A percentile compares a stretch with the other conserved stretches of the same genome.
Evolutionary conservation across 345 rosid genomes (phyloP).

Genomic region (Gossypioides kirkii): DNA sequence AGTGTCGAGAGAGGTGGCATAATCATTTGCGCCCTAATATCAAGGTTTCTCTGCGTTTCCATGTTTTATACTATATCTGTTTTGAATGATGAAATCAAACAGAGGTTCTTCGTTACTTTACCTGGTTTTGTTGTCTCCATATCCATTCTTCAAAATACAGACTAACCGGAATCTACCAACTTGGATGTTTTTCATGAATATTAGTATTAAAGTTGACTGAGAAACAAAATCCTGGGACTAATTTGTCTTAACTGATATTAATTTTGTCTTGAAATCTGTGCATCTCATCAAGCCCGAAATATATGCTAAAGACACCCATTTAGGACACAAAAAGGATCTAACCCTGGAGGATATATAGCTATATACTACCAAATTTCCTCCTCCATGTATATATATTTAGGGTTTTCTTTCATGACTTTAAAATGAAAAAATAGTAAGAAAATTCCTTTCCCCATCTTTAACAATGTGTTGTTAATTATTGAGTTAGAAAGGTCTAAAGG

Average conservation of each 20-base stretch:
- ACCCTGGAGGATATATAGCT: too few species aligned
- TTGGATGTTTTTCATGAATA: not conserved
- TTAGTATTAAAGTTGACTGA: not conserved
- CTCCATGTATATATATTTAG: not conserved
- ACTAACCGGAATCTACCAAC: too few species aligned
- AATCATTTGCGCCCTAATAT: conserved; percentile 92
- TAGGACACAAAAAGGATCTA: not conserved
- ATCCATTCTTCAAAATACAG: not conserved
- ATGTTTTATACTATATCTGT: not conserved
- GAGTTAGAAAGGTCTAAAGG: conserved; percentile 5
- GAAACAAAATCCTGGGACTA: not conserved
- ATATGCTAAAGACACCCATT: not conserved
- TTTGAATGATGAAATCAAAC: not conserved
- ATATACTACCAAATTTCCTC: too few species aligned
- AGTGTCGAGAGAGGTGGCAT: conserved; percentile 98
- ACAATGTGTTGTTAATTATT: not conserved
- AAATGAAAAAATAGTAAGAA: not conserved
- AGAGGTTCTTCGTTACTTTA: not conserved
- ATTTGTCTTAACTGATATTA: not conserved
- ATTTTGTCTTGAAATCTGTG: not conserved
- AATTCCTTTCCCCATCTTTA: not conserved
- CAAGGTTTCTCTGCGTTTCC: conserved; percentile 40
- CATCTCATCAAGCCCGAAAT: not conserved
- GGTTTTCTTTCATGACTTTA: not conserved
- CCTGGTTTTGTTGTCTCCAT: not conserved